Percentiles rank a stretch among this genome's conserved stretches.
Evolutionary conservation across 306 rosid species (phyloP).

Genomic region (Sophora flavescens): DNA sequence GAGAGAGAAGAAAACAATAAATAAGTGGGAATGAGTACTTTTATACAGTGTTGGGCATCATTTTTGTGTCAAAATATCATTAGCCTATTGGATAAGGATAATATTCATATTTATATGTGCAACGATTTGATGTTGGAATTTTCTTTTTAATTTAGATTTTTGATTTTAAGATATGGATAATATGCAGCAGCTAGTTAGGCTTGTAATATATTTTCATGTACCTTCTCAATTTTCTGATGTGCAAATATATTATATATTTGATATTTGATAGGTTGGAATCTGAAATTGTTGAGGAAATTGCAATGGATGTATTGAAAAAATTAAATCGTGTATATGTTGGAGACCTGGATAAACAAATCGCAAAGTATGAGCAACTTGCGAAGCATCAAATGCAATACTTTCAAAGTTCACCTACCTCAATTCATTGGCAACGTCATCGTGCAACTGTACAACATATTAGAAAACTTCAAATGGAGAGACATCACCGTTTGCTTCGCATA

Average conservation of each 20-base stretch:
- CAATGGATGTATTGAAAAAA: slow-evolving; percentile 36
- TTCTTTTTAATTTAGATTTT: background rate
- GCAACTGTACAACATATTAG: background rate
- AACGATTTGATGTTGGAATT: background rate
- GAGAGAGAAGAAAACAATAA: no score
- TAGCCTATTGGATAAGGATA: no score
- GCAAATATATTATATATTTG: no score
- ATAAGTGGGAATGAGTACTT: no score
- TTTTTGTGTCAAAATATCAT: no score
- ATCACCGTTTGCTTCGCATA: slow-evolving; percentile 32
- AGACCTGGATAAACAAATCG: slow-evolving; percentile 32
- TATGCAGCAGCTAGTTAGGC: background rate
- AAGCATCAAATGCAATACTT: slow-evolving; percentile 27
- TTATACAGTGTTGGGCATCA: no score
- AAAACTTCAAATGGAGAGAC: slow-evolving; percentile 29
- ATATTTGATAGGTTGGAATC: no score
- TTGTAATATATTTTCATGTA: no score
- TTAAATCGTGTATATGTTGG: slow-evolving; percentile 36
- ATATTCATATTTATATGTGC: no score
- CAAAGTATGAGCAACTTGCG: slow-evolving; percentile 25
- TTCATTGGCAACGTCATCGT: background rate
- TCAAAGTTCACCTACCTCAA: background rate
- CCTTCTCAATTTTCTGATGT: no score
- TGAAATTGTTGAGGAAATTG: no score
- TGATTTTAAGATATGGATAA: background rate